Percentiles rank a stretch among this genome's conserved stretches.
These are phyloP conservation scores for Lactarius hatsudake DNA, from an alignment of 768 basidiomycete genomes.

Conservation along the genomic window DNA sequence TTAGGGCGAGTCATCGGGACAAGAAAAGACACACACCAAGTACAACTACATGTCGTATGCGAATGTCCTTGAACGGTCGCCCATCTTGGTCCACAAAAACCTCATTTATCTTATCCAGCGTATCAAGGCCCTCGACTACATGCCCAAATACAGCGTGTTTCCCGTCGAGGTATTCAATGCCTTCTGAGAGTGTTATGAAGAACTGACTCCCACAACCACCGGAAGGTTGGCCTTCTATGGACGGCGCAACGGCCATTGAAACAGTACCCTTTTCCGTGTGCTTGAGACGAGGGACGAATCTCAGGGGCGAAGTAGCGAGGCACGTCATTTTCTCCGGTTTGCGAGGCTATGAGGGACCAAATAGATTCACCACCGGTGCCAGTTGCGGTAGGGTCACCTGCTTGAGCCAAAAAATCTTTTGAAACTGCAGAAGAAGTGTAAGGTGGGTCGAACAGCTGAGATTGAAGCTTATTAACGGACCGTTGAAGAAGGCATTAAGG, in stretches of 20 bases:
- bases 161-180: slow-evolving; percentile 93
- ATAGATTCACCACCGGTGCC: slow-evolving; percentile 92
- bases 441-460: neutral
- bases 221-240: slow-evolving; percentile 50
- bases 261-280: slow-evolving; percentile 85
- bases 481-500: slow-evolving; percentile 97
- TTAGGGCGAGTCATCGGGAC: slow-evolving; percentile 8
- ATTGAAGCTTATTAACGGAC: slow-evolving; percentile 39
- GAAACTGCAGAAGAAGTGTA: slow-evolving; percentile 57
- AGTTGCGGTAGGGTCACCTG: slow-evolving; percentile 93
- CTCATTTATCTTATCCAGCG: slow-evolving; percentile 90
- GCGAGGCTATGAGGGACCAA: slow-evolving; percentile 69
- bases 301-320: slow-evolving; percentile 90
- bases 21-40: slow-evolving; percentile 57
- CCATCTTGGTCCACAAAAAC: slow-evolving; percentile 86
- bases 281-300: slow-evolving; percentile 77
- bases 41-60: slow-evolving; percentile 94
- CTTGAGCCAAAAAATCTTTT: slow-evolving; percentile 95
- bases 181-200: slow-evolving; percentile 89
- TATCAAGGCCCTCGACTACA: slow-evolving; percentile 92
- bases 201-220: slow-evolving; percentile 95
- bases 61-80: slow-evolving; percentile 88
- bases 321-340: slow-evolving; percentile 35
- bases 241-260: slow-evolving; percentile 96
- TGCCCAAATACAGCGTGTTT: slow-evolving; percentile 91